Percentiles rank a stretch among this genome's conserved stretches.
Conservation (phyloP, 495 filamentous ascomycete genomes). For the Penicillium samsonianum region DNA sequence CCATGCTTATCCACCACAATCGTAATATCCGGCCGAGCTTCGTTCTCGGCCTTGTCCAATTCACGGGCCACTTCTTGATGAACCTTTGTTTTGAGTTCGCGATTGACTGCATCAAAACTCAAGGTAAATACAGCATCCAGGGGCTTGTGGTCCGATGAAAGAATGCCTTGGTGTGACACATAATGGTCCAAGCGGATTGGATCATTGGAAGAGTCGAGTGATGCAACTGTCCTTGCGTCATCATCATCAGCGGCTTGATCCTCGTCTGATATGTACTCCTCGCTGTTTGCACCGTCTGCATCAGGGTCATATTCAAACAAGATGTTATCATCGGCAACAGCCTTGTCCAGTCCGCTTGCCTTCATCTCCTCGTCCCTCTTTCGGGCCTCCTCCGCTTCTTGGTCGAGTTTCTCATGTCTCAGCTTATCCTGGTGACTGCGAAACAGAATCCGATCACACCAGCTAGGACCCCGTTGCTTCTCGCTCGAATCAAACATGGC, state of each 20-base stretch:
- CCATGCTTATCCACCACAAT: constrained; percentile 71
- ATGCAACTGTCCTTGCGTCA: constrained; percentile 20
- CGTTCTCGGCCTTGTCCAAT: constrained; percentile 90
- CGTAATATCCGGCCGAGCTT: constrained; percentile 80
- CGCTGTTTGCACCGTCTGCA: constrained; percentile 53
- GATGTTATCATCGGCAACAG: constrained; percentile 75
- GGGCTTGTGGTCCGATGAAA: constrained; percentile 96
- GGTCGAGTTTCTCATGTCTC: constrained; percentile 65
- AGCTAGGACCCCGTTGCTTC: constrained; percentile 88
- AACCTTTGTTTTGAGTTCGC: constrained; percentile 76
- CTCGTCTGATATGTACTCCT: constrained; percentile 54
- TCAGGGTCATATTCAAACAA: constrained; percentile 91
- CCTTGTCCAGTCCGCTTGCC: constrained; percentile 71
- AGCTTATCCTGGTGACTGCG: constrained; percentile 70
- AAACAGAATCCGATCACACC: constrained; percentile 97
- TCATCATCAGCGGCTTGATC: constrained; percentile 22
- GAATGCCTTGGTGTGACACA: constrained; percentile 80
- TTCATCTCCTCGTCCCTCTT: constrained; percentile 85
- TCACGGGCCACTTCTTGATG: constrained; percentile 86
- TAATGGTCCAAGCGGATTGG: constrained; percentile 73
- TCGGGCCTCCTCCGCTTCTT: constrained; percentile 64
- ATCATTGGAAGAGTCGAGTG: constrained; percentile 30
- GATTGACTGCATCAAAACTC: constrained; percentile 79
- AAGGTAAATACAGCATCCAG: constrained; percentile 77
- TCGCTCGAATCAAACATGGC: constrained; percentile 92